A percentile compares a stretch with the other conserved stretches of the same genome.
phyloP scores from a whole-genome alignment of 495 filamentous ascomycete genomes.

The Hypoxylon cercidicola region DNA sequence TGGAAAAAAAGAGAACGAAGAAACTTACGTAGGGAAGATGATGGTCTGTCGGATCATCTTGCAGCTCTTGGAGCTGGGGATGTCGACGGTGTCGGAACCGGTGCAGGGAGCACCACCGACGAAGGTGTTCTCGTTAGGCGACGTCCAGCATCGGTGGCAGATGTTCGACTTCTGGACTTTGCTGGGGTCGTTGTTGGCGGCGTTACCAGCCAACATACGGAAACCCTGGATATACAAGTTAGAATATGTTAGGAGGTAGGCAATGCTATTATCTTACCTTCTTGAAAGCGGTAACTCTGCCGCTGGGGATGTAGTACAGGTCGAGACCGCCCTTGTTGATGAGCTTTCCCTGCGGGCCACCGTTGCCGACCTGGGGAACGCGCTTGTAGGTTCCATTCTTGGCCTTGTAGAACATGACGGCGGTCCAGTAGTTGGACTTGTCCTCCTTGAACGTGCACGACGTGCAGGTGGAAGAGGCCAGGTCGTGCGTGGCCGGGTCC shows the following conservation, averaged over 20 bases:
- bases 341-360: conserved; percentile 66
- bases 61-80: conserved; percentile 62
- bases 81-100: conserved; percentile 63
- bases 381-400: conserved; percentile 77
- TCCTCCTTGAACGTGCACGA: conserved; percentile 75
- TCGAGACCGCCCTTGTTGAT: conserved; percentile 73
- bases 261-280: conserved; percentile 54
- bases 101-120: conserved; percentile 59
- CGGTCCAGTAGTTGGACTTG: conserved; percentile 84
- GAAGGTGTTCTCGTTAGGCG: conserved; percentile 57
- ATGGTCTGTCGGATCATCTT: conserved; percentile 68
- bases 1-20: background rate
- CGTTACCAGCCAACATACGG: conserved; percentile 61
- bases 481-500: conserved; percentile 62
- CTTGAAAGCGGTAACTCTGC: conserved; percentile 62
- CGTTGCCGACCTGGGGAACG: conserved; percentile 71
- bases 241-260: conserved; percentile 43
- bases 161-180: conserved; percentile 63
- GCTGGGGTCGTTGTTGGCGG: conserved; percentile 58
- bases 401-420: conserved; percentile 73
- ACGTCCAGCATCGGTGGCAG: conserved; percentile 67
- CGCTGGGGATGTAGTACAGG: conserved; percentile 58
- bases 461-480: conserved; percentile 73
- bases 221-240: conserved; percentile 67
- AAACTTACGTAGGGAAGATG: conserved; percentile 67